These are phyloP conservation scores for Aspergillus udagawae DNA, from an alignment of 2,329 filamentous ascomycete species.

Conservation along the genomic window DNA sequence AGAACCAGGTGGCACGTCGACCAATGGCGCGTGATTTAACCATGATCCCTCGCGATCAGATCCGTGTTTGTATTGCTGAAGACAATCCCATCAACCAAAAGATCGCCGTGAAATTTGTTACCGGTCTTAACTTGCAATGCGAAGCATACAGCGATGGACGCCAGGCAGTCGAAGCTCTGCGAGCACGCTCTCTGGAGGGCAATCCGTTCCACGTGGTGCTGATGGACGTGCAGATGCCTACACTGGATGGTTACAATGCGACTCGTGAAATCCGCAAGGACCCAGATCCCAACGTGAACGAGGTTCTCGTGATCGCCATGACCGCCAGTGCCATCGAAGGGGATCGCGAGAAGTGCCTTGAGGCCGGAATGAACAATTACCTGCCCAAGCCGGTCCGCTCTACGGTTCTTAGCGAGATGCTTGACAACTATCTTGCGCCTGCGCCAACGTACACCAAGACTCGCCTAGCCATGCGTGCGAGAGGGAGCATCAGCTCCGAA, in stretches of 20 bases:
- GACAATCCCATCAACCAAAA: slow-evolving; percentile 94
- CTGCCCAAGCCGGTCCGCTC: slow-evolving; percentile 92
- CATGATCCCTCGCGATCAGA: slow-evolving; percentile 67
- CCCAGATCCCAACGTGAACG: slow-evolving; percentile 68
- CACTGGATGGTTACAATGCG: slow-evolving; percentile 87
- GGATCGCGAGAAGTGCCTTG: slow-evolving; percentile 91
- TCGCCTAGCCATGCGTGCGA: slow-evolving; percentile 27
- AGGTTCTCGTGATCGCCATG: slow-evolving; percentile 94
- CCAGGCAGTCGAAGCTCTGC: slow-evolving; percentile 82
- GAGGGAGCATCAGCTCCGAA: slow-evolving; percentile 26
- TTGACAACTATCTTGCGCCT: slow-evolving; percentile 63
- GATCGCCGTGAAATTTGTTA: slow-evolving; percentile 87
- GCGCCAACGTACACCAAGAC: slow-evolving; percentile 35
- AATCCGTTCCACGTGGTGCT: slow-evolving; percentile 83
- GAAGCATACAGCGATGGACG: slow-evolving; percentile 87
- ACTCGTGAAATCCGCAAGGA: slow-evolving; percentile 79
- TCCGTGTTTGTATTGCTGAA: slow-evolving; percentile 89
- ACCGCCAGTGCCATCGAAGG: slow-evolving; percentile 92
- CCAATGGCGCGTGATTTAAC: slow-evolving; percentile 62
- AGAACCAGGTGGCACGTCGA: slow-evolving; percentile 40
- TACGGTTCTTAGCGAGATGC: slow-evolving; percentile 77
- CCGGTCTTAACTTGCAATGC: slow-evolving; percentile 78
- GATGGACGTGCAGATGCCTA: slow-evolving; percentile 97
- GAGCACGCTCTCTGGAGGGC: slow-evolving; percentile 65
- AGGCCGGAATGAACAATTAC: slow-evolving; percentile 96